These are phyloP conservation scores for Pseudogymnoascus sp. DNA, from an alignment of 2,329 filamentous ascomycete species.

Conservation along the genomic window DNA sequence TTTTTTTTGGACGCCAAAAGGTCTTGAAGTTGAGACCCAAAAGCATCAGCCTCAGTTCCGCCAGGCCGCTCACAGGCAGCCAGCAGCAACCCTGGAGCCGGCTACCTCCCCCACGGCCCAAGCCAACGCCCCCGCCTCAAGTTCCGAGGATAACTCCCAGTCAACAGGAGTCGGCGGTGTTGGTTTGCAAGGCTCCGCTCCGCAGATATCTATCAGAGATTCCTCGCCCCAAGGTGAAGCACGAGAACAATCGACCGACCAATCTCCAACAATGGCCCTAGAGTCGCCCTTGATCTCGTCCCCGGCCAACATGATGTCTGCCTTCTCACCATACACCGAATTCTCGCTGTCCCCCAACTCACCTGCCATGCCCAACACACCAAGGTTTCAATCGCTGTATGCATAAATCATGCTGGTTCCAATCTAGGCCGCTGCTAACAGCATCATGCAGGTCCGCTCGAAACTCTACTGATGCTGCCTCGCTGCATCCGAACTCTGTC, in stretches of 20 bases:
- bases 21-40: slow-evolving; percentile 1
- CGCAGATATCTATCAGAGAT: slow-evolving; percentile 7
- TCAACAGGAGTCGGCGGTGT: slow-evolving; percentile 5
- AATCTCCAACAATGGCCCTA: slow-evolving; percentile 43
- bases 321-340: slow-evolving; percentile 46
- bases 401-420: slow-evolving; percentile 20
- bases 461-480: slow-evolving; percentile 38
- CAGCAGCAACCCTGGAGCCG: not conserved
- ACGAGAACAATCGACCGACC: slow-evolving; percentile 1
- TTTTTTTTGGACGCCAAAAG: not conserved
- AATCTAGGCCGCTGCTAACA: slow-evolving; percentile 6
- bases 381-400: slow-evolving; percentile 47
- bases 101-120: not conserved
- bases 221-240: slow-evolving; percentile 2
- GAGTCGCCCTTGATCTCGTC: slow-evolving; percentile 57
- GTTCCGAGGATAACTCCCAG: not conserved
- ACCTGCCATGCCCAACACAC: slow-evolving; percentile 35
- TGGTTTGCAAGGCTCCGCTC: slow-evolving; percentile 4
- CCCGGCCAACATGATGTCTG: slow-evolving; percentile 48
- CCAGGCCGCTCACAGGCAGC: slow-evolving; percentile 4
- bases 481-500: slow-evolving; percentile 45
- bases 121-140: slow-evolving; percentile 6
- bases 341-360: slow-evolving; percentile 49
- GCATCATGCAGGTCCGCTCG: slow-evolving; percentile 32
- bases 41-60: slow-evolving; percentile 1